These are phyloP conservation scores for Eucommia ulmoides DNA, from an alignment of 257 asterid species.

Conservation along the genomic window DNA sequence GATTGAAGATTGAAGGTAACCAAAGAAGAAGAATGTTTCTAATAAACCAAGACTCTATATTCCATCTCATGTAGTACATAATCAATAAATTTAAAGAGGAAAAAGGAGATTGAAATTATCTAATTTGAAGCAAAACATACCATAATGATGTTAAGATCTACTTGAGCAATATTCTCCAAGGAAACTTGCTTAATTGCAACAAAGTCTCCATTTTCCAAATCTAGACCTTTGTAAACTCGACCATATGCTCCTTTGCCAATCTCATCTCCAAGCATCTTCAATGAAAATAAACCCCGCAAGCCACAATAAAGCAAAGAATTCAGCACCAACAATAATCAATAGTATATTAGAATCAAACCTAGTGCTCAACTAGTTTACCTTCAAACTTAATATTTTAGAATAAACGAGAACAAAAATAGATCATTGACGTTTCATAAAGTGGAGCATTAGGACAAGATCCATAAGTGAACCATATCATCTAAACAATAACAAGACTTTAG, in stretches of 20 bases:
- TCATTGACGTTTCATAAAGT: background rate
- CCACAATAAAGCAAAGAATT: background rate
- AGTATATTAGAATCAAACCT: background rate
- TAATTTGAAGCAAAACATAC: constrained; percentile 21
- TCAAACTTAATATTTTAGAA: background rate
- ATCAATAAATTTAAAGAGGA: no score
- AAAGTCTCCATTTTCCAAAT: constrained; percentile 94
- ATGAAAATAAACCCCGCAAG: background rate
- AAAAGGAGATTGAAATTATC: no score
- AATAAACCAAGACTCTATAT: no score
- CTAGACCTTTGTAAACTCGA: constrained; percentile 95
- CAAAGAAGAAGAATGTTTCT: no score
- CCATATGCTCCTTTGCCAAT: constrained; percentile 99
- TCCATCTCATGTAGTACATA: constrained; percentile 7
- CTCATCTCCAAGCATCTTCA: constrained; percentile 93
- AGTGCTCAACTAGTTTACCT: background rate
- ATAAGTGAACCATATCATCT: no score
- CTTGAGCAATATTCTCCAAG: constrained; percentile 84
- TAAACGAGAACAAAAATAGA: background rate
- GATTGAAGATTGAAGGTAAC: no score
- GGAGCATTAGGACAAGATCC: background rate
- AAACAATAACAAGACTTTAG: no score
- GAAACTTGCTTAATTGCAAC: constrained; percentile 98
- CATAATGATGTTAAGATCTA: constrained; percentile 82
- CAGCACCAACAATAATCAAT: background rate